phyloP scores from a whole-genome alignment of 257 asterid species.

The Eucommia ulmoides region DNA sequence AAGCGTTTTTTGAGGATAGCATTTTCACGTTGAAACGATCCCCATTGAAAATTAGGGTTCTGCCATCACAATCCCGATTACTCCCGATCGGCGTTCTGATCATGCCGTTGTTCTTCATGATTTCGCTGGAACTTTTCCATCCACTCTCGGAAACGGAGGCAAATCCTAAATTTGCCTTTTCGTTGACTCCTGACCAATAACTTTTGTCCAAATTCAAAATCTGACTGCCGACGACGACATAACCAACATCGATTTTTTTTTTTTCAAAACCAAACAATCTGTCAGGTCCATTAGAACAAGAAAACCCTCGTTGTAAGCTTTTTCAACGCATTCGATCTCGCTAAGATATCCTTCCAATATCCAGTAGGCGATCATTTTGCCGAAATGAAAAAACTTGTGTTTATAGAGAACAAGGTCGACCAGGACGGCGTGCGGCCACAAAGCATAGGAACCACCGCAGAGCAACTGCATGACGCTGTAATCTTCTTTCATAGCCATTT shows the following conservation, averaged over 20 bases:
- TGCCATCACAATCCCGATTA: not conserved
- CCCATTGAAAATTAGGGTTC: constrained; percentile 20
- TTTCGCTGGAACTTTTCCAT: constrained; percentile 11
- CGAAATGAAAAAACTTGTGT: constrained; percentile 13
- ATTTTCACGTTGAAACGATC: constrained; percentile 10
- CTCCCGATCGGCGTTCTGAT: constrained; percentile 10
- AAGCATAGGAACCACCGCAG: not conserved
- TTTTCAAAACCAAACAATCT: constrained; percentile 20
- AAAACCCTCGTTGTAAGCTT: not conserved
- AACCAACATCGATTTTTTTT: constrained; percentile 18
- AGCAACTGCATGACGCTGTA: not conserved
- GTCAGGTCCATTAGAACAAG: constrained; percentile 23
- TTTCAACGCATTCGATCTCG: constrained; percentile 13
- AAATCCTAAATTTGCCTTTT: constrained; percentile 16
- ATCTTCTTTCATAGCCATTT: constrained; percentile 1
- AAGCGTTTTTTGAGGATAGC: no score
- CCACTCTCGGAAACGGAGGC: constrained; percentile 19
- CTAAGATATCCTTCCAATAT: constrained; percentile 35
- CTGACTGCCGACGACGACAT: constrained; percentile 6
- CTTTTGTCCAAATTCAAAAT: constrained; percentile 4
- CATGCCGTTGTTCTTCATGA: constrained; percentile 20
- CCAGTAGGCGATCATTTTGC: constrained; percentile 33
- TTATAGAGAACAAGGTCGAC: constrained; percentile 13
- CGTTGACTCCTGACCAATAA: constrained; percentile 8
- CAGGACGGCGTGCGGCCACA: not conserved